Base-by-base conservation (phyloP, 768 basidiomycete genomes). In the Asterophora parasitica region DNA sequence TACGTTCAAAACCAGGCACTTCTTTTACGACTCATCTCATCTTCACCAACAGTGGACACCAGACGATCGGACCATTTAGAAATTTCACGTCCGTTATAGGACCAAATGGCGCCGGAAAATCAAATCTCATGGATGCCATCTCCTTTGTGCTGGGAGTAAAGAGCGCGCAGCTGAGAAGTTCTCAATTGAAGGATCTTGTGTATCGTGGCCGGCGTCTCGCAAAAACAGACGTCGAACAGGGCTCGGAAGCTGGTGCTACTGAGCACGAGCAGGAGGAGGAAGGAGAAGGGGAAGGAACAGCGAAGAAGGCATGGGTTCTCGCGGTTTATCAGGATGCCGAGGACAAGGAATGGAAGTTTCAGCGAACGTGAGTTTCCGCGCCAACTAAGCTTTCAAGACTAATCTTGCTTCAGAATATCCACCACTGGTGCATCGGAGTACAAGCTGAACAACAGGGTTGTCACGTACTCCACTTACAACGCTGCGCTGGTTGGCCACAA, bases 51-150 rank as follows among this genome's bases (percentile, higher is more conserved):
- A 86, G 86, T 50, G 84, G 85, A 32, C 85, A 88, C 62, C 88
- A 92, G 64, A 78, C 80, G 23, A 91, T 94, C 40, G 93, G 92
- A 0, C 92, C 92, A 1, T 93, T 94, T 72, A 82, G 79, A 70
- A 83, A 85, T 60, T 99, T 99, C 68, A 94, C 95, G 0, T 95
- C 92, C 9, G 78, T 97, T 46, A 97, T 99, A 58, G 96, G 96
- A 16, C 95, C 96, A 30, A 98, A 99, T 85, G 95, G 96, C 48
- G 92, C 95, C 0, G 96, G 96, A 50, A 98, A 99, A 64, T 95
- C 92, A 8, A 99, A 99, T 65, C 81, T 98, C 47, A 98, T 98
- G 96, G 96, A 99, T 63, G 96, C 96, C 43, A 97, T 99, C 55
- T 98, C 96, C 3, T 98, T 99, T 63, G 96, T 98, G 7, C 83